Percentiles rank a stretch among this genome's conserved stretches.
Evolutionary conservation across 768 basidiomycete genomes (phyloP).

Genomic region (Suillus decipiens): DNA sequence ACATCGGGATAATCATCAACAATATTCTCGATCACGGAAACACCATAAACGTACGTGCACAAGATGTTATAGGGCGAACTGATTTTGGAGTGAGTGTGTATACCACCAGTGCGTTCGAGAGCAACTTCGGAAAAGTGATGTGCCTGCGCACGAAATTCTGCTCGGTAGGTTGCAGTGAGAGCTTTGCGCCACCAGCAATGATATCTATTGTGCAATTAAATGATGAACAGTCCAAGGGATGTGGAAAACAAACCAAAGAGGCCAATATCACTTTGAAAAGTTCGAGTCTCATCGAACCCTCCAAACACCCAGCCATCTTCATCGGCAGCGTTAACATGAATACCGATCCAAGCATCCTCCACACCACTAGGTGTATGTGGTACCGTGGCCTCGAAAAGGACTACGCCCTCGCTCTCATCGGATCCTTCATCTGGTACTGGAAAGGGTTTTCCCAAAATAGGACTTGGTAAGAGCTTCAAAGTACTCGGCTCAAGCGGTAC

Average conservation of each 20-base stretch:
- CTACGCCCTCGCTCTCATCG: conserved; percentile 76
- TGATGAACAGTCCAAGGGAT: conserved; percentile 8
- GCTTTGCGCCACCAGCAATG: conserved; percentile 35
- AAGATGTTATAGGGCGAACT: conserved; percentile 19
- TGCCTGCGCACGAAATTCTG: conserved; percentile 40
- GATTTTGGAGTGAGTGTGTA: conserved; percentile 53
- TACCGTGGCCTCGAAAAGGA: conserved; percentile 59
- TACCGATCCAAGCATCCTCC: conserved; percentile 47
- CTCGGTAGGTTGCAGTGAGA: conserved; percentile 34
- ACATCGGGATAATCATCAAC: conserved; percentile 17
- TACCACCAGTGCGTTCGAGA: conserved; percentile 63
- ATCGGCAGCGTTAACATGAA: conserved; percentile 49
- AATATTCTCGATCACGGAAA: not conserved
- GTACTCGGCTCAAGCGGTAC: conserved; percentile 42
- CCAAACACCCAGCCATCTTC: conserved; percentile 67
- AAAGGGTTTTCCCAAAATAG: conserved; percentile 52
- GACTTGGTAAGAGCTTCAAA: conserved; percentile 66
- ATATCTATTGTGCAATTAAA: conserved; percentile 37
- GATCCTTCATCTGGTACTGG: conserved; percentile 68
- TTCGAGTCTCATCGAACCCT: conserved; percentile 43
- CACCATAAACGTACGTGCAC: conserved; percentile 28
- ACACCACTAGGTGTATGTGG: conserved; percentile 18
- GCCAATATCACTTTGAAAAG: conserved; percentile 34
- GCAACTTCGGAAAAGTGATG: conserved; percentile 54
- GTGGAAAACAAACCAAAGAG: conserved; percentile 43